Evolutionary conservation across 2,329 filamentous ascomycete genomes (phyloP), one percentile per base, ranked within the genome.

Genomic region (Colletotrichum noveboracense): DNA sequence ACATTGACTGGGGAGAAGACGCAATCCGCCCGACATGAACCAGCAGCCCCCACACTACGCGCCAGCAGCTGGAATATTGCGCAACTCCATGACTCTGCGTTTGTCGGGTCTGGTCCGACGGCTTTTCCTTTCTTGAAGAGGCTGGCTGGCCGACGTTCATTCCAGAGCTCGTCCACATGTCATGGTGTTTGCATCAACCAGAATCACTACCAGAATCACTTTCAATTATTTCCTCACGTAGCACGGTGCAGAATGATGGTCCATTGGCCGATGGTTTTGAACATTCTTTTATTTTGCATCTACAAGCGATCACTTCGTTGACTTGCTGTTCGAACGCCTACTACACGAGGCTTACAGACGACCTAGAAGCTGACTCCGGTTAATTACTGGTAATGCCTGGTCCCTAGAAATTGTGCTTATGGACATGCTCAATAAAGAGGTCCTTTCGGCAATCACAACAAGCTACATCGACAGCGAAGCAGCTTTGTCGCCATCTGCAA

Each of bases 1-100:
- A 75, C 68, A 75, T 75, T 30, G 62, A 48, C 72, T 18, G 6
- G 68, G 72, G 36, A 66, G 55, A 75, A 75, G 62, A 67, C 62
- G 67, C 56, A 48, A 75, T 75, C 34, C 55, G 1, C 60, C 28
- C 48, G 21, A 38, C 36, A 34, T 36, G 5, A 66, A 43, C 38
- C 10, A 18, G 38, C 43, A 66, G 26, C 16, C 14, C 16, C 64
- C 38, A 24, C 64, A 52, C 64, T 13, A 52, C 43, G 3, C 26
- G 12, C 21, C 34, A 34, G 13, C 62, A 13, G n/a, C 36, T 24
- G n/a, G 7, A n/a, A n/a, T 13, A 48, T n/a, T 16, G 9, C 14
- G 34, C 32, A 28, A 24, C 36, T 48, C 6, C 26, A 21, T 48
- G 30, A 28, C 21, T 14, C 13, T 48, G 32, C 1, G 6, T 52